A percentile compares a stretch with the other conserved stretches of the same genome.
phyloP scores from a whole-genome alignment of 345 rosid genomes.

The Eucalyptus polybractea region DNA sequence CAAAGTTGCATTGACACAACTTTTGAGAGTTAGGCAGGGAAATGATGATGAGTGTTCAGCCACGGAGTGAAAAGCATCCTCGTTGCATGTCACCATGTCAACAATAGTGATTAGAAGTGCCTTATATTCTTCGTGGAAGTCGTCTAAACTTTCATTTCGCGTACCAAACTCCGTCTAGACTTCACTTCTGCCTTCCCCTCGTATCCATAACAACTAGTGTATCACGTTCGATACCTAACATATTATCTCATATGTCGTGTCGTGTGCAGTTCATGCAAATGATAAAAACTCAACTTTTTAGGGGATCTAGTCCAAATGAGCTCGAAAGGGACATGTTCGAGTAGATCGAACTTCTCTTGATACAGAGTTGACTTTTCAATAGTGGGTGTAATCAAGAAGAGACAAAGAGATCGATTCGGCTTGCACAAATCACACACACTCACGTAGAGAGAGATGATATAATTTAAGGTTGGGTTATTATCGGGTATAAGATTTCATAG shows the following conservation, averaged over 20 bases:
- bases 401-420: not conserved
- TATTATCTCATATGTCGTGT: rapidly evolving
- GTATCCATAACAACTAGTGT: not conserved
- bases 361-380: not conserved
- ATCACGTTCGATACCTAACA: not conserved
- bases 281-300: not conserved
- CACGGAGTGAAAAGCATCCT: not conserved
- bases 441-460: not conserved
- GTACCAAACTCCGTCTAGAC: not conserved
- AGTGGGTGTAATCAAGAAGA: not conserved
- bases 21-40: not conserved
- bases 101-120: not conserved
- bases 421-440: not conserved
- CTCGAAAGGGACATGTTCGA: not conserved
- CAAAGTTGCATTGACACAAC: not conserved
- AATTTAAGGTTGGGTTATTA: not conserved
- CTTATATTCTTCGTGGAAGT: not conserved
- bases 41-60: not conserved
- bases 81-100: not conserved
- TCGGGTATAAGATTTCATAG: rapidly evolving
- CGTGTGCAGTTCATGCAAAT: not conserved
- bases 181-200: not conserved
- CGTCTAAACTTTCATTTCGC: not conserved
- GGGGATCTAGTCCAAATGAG: not conserved
- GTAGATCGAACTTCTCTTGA: not conserved